Percentiles rank a stretch among this genome's conserved stretches.
These are phyloP conservation scores for Rhizopus sp. DNA, from an alignment of 371 early-diverging fungal species.

Conservation along the genomic window DNA sequence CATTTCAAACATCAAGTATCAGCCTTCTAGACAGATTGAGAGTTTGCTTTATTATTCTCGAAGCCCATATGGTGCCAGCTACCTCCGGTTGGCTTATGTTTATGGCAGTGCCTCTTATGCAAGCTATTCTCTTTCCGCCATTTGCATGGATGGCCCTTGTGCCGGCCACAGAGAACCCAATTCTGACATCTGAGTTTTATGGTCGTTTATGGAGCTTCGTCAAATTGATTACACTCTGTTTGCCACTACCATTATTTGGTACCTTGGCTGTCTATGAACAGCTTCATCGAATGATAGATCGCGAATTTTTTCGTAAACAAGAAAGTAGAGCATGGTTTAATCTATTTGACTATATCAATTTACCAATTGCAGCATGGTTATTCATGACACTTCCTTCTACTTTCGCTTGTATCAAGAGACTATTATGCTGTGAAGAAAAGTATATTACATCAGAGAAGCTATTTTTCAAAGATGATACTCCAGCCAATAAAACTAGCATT, in stretches of 20 bases:
- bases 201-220: conserved; percentile 50
- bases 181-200: conserved; percentile 50
- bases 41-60: conserved; percentile 46
- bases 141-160: conserved; percentile 36
- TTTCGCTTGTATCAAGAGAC: conserved; percentile 52
- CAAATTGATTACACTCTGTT: conserved; percentile 48
- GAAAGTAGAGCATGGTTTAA: conserved; percentile 53
- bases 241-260: conserved; percentile 56
- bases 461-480: conserved; percentile 25
- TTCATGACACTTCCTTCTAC: conserved; percentile 59
- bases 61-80: conserved; percentile 55
- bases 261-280: conserved; percentile 55
- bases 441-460: conserved; percentile 56
- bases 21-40: conserved; percentile 41
- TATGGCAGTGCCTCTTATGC: conserved; percentile 54
- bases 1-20: conserved; percentile 18
- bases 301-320: conserved; percentile 42
- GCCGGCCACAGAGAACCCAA: conserved; percentile 42
- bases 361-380: conserved; percentile 57
- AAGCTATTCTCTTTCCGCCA: conserved; percentile 50
- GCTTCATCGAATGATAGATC: conserved; percentile 49
- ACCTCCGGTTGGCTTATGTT: conserved; percentile 60
- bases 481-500: no score
- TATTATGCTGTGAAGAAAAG: conserved; percentile 41
- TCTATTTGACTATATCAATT: conserved; percentile 44